Conservation (phyloP, 1,284 basidiomycete species). For the Sutorius eximius region DNA sequence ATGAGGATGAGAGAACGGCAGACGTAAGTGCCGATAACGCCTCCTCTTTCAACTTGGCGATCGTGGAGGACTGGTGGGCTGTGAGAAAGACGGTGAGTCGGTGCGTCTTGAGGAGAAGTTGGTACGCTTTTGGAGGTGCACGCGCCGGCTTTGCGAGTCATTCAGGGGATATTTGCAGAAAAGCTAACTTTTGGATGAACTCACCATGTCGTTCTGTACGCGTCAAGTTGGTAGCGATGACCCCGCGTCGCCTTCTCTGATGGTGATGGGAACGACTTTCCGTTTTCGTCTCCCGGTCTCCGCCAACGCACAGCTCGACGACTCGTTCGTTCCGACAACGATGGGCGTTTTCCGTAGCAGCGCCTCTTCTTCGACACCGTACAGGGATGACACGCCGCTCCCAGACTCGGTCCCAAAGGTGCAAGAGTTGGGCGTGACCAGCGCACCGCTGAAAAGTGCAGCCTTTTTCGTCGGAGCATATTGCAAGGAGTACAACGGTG, state of each 20-base stretch:
- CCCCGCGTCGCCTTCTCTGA: not conserved
- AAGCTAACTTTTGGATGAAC: not conserved
- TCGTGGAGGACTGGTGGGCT: slow-evolving; percentile 50
- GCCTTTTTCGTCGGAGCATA: slow-evolving; percentile 96
- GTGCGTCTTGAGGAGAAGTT: slow-evolving; percentile 68
- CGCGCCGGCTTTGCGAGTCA: slow-evolving; percentile 39
- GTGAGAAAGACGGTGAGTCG: slow-evolving; percentile 64
- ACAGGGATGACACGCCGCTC: slow-evolving; percentile 72
- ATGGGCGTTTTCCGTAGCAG: slow-evolving; percentile 56
- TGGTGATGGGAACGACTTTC: slow-evolving; percentile 26
- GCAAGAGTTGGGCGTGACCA: slow-evolving; percentile 88
- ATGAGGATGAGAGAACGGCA: slow-evolving; percentile 34
- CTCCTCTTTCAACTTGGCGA: slow-evolving; percentile 61
- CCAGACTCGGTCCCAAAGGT: slow-evolving; percentile 80
- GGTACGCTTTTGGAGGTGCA: slow-evolving; percentile 55
- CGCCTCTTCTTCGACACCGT: slow-evolving; percentile 45
- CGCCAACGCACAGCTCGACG: slow-evolving; percentile 3
- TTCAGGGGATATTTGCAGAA: not conserved
- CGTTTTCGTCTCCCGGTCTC: slow-evolving; percentile 21
- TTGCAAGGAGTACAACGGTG: slow-evolving; percentile 97
- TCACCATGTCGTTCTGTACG: slow-evolving; percentile 25
- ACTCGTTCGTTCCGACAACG: slow-evolving; percentile 22
- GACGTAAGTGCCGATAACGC: slow-evolving; percentile 59
- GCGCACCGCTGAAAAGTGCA: slow-evolving; percentile 94
- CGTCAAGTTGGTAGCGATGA: not conserved